These are phyloP conservation scores for Favolaschia claudopus DNA, from an alignment of 768 basidiomycete genomes.

Conservation along the genomic window DNA sequence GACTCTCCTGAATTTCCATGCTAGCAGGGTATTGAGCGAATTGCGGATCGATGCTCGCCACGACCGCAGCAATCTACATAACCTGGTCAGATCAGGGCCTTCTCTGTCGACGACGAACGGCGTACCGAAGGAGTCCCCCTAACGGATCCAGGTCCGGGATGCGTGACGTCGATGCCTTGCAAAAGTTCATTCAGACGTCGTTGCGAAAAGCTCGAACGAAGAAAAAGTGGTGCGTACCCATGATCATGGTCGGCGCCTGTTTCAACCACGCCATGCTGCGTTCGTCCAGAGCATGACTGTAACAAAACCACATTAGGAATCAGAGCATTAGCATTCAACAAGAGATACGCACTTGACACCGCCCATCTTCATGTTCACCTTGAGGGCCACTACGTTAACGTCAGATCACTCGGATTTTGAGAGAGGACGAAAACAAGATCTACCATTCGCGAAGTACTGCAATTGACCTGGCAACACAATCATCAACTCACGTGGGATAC, in stretches of 20 bases:
- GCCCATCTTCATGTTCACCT: constrained; percentile 85
- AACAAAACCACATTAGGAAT: constrained; percentile 2
- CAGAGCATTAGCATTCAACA: not conserved
- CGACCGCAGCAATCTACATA: constrained; percentile 87
- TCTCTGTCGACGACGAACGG: too few species aligned
- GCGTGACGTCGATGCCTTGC: constrained; percentile 85
- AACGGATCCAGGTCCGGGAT: constrained; percentile 79
- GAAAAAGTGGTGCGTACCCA: too few species aligned
- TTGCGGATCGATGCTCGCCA: constrained; percentile 70
- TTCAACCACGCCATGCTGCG: constrained; percentile 67
- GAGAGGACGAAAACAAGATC: not conserved
- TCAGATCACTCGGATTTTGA: not conserved
- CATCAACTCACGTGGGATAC: constrained; percentile 16
- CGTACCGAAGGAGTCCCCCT: constrained; percentile 62
- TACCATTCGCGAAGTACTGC: constrained; percentile 74
- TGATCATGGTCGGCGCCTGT: constrained; percentile 73
- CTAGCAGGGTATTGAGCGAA: constrained; percentile 81
- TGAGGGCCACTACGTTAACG: constrained; percentile 63
- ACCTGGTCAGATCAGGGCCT: too few species aligned
- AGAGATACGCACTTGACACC: constrained; percentile 67
- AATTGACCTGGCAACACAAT: constrained; percentile 55
- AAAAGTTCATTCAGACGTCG: too few species aligned
- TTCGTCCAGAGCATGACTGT: constrained; percentile 55
- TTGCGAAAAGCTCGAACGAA: too few species aligned
- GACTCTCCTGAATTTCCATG: constrained; percentile 73